Base-by-base conservation (phyloP, 331 rosid species). In the Acacia concinna region DNA sequence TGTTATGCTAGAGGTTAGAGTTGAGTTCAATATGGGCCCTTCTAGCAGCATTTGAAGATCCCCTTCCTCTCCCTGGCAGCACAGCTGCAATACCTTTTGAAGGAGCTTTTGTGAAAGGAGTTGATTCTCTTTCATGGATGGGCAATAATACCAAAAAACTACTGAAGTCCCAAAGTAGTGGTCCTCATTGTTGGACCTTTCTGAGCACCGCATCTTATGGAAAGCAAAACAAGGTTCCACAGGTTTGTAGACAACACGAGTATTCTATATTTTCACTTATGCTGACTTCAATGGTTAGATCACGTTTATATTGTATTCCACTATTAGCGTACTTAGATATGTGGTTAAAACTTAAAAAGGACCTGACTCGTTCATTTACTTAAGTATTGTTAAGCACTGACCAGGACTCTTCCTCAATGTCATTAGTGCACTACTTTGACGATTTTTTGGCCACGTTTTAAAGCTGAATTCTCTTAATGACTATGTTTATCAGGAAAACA, bases 11-110 rank as follows among this genome's bases (percentile, higher is more conserved):
- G 97, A 94, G 92, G 89, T 78, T 91, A 85, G 98, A 94, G 73
- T 85, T 94, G 87, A 94, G 90, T 85, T 92, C 98, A 78, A 89
- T 92, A 77, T 94, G 98, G 98, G 98, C 97, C 68, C 95, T 94
- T 80, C 91, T 94, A 54, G 97, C 98, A 40, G 94, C 97, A 43
- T 94, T 92, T 84, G 94, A 92, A 70, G 93, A 92, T 59, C 97
- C 97, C 49, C 96, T 95, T 87, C 94, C 92, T 73, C 62, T 87
- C 46, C 82, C 74, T 2, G 84, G 81, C 3, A 47, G 77, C 56
- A 84, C 76, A 77, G 77, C 9, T 8, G 37, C 87, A 83, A 83
- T 88, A 70, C 90, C 98, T 59, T 92, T 92, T 47, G 97, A 94
- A 87, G 98, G 98, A 78, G 98, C 97, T 82, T 94, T 94, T 84